These are phyloP conservation scores for Starmerella floris DNA, from an alignment of 805 yeast genomes.

Conservation along the genomic window DNA sequence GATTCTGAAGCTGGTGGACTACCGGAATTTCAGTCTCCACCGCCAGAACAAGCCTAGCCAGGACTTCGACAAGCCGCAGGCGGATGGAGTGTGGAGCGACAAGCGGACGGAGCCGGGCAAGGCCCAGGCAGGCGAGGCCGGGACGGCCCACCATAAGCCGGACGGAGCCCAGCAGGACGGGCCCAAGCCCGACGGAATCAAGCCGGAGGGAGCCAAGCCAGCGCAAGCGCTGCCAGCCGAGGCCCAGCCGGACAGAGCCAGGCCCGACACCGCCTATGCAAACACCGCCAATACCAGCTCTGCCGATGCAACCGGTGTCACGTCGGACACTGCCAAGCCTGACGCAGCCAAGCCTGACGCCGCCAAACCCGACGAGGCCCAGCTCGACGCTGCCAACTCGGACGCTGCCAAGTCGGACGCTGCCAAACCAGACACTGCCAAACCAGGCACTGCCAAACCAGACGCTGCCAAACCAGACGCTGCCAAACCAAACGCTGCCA, in stretches of 20 bases:
- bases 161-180: background rate
- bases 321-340: background rate
- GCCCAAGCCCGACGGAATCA: background rate
- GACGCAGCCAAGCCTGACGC: background rate
- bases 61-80: background rate
- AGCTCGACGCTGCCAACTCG: background rate
- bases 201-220: too few relatives aligned
- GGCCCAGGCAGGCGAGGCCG: background rate
- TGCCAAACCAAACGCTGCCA: background rate
- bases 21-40: conserved; percentile 36
- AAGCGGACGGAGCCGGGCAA: background rate
- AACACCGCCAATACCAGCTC: background rate
- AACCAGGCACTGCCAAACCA: background rate
- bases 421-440: background rate
- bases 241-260: background rate
- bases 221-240: too few relatives aligned
- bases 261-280: background rate
- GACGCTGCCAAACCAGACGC: background rate
- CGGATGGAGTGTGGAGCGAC: background rate
- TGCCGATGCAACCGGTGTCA: background rate
- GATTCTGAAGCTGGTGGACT: conserved; percentile 76
- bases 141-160: too few relatives aligned
- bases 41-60: background rate
- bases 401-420: background rate
- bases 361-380: background rate